Percentiles rank a stretch among this genome's conserved stretches.
Conservation (phyloP, 164 flowering plant genomes). For the Dillenia turbinata region DNA sequence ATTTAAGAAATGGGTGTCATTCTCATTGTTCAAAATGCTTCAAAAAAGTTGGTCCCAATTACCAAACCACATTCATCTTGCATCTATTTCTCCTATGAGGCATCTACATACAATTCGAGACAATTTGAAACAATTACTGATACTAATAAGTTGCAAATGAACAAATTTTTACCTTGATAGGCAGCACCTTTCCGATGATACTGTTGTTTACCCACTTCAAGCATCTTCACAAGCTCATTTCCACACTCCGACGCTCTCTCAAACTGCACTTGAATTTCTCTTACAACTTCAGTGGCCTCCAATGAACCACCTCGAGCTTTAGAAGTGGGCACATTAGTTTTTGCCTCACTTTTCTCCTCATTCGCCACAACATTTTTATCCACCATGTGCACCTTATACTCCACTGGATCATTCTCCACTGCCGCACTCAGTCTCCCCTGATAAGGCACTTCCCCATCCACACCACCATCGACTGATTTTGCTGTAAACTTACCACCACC, state of each 20-base stretch:
- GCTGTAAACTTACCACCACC: slow-evolving; percentile 23
- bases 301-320: slow-evolving; percentile 29
- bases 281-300: slow-evolving; percentile 47
- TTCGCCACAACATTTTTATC: slow-evolving; percentile 66
- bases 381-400: slow-evolving; percentile 73
- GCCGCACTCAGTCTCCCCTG: slow-evolving; percentile 39
- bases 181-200: slow-evolving; percentile 57
- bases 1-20: too few relatives aligned
- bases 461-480: slow-evolving; percentile 15
- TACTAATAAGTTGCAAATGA: neutral
- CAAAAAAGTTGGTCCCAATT: too few relatives aligned
- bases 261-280: slow-evolving; percentile 68
- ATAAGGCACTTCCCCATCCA: slow-evolving; percentile 24
- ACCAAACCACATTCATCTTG: too few relatives aligned
- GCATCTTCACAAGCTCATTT: slow-evolving; percentile 65
- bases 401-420: slow-evolving; percentile 33
- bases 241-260: slow-evolving; percentile 73
- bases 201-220: slow-evolving; percentile 79
- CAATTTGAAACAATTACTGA: too few relatives aligned
- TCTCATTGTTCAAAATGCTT: too few relatives aligned
- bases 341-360: slow-evolving; percentile 34
- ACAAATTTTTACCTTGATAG: slow-evolving; percentile 38
- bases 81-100: too few relatives aligned
- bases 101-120: too few relatives aligned
- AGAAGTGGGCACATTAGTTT: slow-evolving; percentile 28